Evolutionary conservation across 805 yeast genomes (phyloP).

Genomic region (Wickerhamomyces bovis): DNA sequence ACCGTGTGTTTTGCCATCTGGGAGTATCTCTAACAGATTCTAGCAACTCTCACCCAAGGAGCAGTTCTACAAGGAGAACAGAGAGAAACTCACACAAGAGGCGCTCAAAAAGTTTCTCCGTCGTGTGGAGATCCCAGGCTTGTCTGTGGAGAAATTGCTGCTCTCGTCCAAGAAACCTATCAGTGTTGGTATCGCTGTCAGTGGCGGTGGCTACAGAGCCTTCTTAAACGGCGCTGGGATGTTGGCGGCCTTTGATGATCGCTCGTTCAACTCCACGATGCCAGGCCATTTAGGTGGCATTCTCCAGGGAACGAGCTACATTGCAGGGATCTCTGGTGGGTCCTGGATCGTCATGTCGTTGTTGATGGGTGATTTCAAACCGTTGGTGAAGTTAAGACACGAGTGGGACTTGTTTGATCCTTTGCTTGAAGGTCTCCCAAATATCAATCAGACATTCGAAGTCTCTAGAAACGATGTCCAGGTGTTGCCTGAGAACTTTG

Average conservation of each 20-base stretch:
- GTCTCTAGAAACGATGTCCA: slow-evolving; percentile 25
- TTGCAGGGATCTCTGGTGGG: slow-evolving; percentile 81
- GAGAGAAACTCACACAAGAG: slow-evolving; percentile 26
- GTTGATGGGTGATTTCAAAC: slow-evolving; percentile 33
- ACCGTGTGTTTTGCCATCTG: not conserved
- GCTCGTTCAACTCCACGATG: slow-evolving; percentile 50
- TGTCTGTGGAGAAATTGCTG: slow-evolving; percentile 25
- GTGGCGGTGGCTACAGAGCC: slow-evolving; percentile 91
- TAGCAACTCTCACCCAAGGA: slow-evolving; percentile 11
- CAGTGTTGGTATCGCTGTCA: slow-evolving; percentile 54
- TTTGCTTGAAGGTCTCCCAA: slow-evolving; percentile 52
- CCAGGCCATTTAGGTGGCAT: slow-evolving; percentile 65
- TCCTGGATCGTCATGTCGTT: slow-evolving; percentile 55
- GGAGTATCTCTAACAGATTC: not conserved
- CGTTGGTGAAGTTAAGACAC: slow-evolving; percentile 29
- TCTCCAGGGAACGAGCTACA: slow-evolving; percentile 61
- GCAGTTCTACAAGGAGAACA: slow-evolving; percentile 24
- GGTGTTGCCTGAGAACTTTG: slow-evolving; percentile 18
- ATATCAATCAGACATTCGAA: slow-evolving; percentile 34
- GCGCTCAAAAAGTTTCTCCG: slow-evolving; percentile 27
- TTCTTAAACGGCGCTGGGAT: slow-evolving; percentile 84
- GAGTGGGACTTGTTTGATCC: slow-evolving; percentile 42
- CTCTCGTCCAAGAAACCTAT: slow-evolving; percentile 22
- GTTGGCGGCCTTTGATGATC: slow-evolving; percentile 69
- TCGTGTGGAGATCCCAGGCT: slow-evolving; percentile 29